Conservation (phyloP, 1,139 yeast genomes). For the Meyerozyma sp. region DNA sequence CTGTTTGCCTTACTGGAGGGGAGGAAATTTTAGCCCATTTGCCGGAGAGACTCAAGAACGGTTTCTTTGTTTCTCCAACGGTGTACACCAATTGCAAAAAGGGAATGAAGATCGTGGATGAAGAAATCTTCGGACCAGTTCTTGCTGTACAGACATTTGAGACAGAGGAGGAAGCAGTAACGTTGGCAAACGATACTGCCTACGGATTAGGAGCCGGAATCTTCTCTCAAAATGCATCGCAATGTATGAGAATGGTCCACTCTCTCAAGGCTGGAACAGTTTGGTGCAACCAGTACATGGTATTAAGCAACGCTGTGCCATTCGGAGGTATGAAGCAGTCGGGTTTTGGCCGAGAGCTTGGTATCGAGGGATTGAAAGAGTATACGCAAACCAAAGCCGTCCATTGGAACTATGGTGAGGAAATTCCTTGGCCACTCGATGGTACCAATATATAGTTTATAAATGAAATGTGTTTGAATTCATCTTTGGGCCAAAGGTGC, state of each 20-base stretch:
- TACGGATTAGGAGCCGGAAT: conserved; percentile 74
- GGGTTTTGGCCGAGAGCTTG: conserved; percentile 27
- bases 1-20: conserved; percentile 73
- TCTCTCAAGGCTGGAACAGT: conserved; percentile 32
- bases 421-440: conserved; percentile 10
- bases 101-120: conserved; percentile 37
- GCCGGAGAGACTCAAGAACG: conserved; percentile 22
- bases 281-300: conserved; percentile 25
- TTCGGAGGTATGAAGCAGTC: conserved; percentile 27
- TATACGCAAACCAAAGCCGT: conserved; percentile 16
- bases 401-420: conserved; percentile 17
- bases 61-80: conserved; percentile 77
- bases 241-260: conserved; percentile 29
- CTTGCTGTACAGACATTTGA: conserved; percentile 38
- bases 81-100: conserved; percentile 66
- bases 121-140: conserved; percentile 46
- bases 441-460: conserved; percentile 6
- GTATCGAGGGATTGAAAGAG: conserved; percentile 8
- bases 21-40: conserved; percentile 32
- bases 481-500: neutral
- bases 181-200: conserved; percentile 34
- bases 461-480: neutral
- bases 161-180: conserved; percentile 34
- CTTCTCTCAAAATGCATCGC: conserved; percentile 45
- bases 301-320: conserved; percentile 23